Conservation (phyloP, 306 rosid species). For the Glycyrrhiza uralensis region DNA sequence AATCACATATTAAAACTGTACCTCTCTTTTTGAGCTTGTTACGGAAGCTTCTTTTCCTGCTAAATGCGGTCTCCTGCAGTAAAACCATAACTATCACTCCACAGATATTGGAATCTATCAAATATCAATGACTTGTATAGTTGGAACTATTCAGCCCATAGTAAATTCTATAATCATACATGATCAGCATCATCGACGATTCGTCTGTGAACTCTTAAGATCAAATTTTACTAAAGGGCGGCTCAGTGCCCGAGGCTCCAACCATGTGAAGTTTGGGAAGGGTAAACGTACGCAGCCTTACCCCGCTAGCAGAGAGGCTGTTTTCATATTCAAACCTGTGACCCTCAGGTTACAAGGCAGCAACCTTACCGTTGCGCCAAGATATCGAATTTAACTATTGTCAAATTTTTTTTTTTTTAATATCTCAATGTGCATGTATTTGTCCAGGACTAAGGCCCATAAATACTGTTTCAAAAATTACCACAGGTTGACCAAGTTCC, state of each 20-base stretch:
- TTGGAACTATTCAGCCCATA: not conserved
- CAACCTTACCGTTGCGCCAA: too few relatives aligned
- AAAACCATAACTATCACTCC: constrained; percentile 25
- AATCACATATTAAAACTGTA: constrained; percentile 19
- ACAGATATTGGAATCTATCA: not conserved
- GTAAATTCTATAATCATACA: not conserved
- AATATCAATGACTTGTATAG: not conserved
- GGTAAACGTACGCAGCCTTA: too few relatives aligned
- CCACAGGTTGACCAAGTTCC: constrained; percentile 77
- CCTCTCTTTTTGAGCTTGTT: constrained; percentile 83
- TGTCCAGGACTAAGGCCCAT: not conserved
- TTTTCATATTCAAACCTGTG: too few relatives aligned
- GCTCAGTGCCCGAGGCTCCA: too few relatives aligned
- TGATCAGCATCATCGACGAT: too few relatives aligned
- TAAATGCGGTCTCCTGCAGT: constrained; percentile 83
- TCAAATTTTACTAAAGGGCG: too few relatives aligned
- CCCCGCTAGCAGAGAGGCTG: too few relatives aligned
- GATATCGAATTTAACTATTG: too few relatives aligned
- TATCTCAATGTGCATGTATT: not conserved
- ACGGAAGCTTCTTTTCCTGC: constrained; percentile 94
- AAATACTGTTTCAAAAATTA: constrained; percentile 31
- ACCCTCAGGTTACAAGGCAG: too few relatives aligned
- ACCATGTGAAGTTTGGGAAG: too few relatives aligned
- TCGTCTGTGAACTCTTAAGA: too few relatives aligned
- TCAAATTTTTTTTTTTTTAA: not conserved